Evolutionary conservation across 192 early-diverging fungal species (phyloP).

Genomic region (Mortierella antarctica): DNA sequence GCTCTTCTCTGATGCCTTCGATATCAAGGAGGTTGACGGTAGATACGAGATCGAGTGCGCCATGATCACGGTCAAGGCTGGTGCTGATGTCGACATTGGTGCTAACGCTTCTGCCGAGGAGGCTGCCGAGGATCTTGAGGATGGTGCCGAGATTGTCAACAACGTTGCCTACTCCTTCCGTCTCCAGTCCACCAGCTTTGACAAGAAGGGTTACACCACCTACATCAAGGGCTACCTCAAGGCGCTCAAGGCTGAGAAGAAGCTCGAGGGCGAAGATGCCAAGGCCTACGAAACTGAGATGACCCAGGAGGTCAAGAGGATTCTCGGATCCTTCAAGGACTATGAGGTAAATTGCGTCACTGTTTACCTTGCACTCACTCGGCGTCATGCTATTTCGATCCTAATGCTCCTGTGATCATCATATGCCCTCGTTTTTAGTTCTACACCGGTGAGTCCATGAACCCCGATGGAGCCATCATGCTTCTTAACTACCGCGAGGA

Average conservation of each 20-base stretch:
- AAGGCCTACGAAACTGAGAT: constrained; percentile 74
- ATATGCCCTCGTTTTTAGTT: constrained; percentile 74
- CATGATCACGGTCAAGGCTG: constrained; percentile 65
- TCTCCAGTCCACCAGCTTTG: constrained; percentile 79
- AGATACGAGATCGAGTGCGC: constrained; percentile 84
- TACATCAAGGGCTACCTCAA: constrained; percentile 98
- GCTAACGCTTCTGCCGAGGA: constrained; percentile 94
- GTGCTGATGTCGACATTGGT: constrained; percentile 86
- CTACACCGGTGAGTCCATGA: constrained; percentile 88
- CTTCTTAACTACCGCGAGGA: constrained; percentile 97
- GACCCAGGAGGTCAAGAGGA: constrained; percentile 76
- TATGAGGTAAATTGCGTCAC: constrained; percentile 26
- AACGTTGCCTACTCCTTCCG: constrained; percentile 87
- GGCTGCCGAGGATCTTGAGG: constrained; percentile 74
- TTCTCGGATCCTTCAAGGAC: constrained; percentile 80
- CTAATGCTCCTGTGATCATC: neutral
- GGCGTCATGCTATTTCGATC: neutral
- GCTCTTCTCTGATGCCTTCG: constrained; percentile 90
- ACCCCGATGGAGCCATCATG: constrained; percentile 88
- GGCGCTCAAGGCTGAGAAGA: constrained; percentile 65
- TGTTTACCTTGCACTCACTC: neutral
- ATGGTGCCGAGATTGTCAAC: constrained; percentile 75
- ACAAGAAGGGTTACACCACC: constrained; percentile 91
- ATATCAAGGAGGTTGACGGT: constrained; percentile 71
- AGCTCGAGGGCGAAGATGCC: constrained; percentile 63